Evolutionary conservation across 768 basidiomycete species (phyloP), one percentile per base, ranked within the genome.

Genomic region (Russula foetens): DNA sequence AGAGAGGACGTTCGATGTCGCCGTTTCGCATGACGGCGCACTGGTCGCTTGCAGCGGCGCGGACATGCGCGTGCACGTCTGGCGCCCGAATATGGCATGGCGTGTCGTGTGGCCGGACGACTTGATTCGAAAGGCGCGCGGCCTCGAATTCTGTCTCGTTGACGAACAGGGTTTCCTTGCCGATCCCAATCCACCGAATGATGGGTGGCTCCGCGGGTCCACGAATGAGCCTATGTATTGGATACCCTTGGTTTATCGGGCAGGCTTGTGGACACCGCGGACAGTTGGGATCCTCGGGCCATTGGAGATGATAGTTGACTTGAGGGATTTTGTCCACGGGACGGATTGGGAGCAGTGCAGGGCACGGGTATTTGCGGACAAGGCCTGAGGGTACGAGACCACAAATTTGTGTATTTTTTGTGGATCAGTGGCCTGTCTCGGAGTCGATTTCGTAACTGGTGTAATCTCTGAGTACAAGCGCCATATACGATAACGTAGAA

Each of bases 151-250:
- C 45, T 62, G 61, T 48, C 38, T 33, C 1, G 38, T 62, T 14
- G 61, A 62, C 23, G 58, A 62, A 9, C 44, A 59, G 29, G 61
- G 61, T 3, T 12, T 59, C 21, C 51, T 62, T 1, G 24, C 44
- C 8, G 45, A 62, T 17, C 33, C 35, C n/a, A 24, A 12, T 14
- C 3, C 33, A 7, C 23, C 29, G 21, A 47, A 48, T 8, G 45
- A 52, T 23, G 61, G 57, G 6, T 62, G 61, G 61, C n/a, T 62
- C 29, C 38, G 45, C 24, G 61, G 57, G n/a, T 23, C 57, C 4
- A 59, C 28, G 51, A 23, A 31, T 17, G 45, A 59, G 8, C 7
- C 26, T 7, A 41, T 62, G 43, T 60, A 44, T 23, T 62, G 61
- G 61, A 59, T 62, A 14, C 50, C 61, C 5, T 33, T 58, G 4